Percentiles rank a stretch among this genome's conserved stretches.
Conservation (phyloP, 208 protist genomes). For the Wallacemonas sp. region DNA sequence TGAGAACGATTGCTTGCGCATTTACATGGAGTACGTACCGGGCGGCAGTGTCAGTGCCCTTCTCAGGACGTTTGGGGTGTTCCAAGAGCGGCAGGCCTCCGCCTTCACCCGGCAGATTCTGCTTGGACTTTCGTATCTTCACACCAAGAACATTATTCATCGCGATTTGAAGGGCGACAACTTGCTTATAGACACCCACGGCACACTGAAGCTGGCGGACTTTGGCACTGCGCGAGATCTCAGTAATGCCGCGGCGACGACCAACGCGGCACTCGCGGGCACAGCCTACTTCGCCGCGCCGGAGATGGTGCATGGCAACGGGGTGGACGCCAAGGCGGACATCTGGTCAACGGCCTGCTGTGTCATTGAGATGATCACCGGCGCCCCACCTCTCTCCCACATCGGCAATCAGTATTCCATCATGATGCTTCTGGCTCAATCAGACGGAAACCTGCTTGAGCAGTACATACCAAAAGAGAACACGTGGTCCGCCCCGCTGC, state of each 20-base stretch:
- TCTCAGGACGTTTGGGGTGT: conserved; percentile 70
- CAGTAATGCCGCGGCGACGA: conserved; percentile 21
- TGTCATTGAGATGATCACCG: conserved; percentile 90
- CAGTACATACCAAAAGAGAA: conserved; percentile 63
- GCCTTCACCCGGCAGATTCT: conserved; percentile 84
- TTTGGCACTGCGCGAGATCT: conserved; percentile 74
- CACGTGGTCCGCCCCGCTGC: conserved; percentile 46
- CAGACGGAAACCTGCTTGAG: conserved; percentile 38
- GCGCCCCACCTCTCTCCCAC: conserved; percentile 56
- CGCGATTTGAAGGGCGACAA: conserved; percentile 94
- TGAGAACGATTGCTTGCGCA: conserved; percentile 69
- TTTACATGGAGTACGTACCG: conserved; percentile 93
- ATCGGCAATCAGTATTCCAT: conserved; percentile 73
- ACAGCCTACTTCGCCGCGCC: conserved; percentile 93
- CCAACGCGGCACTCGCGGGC: conserved; percentile 48
- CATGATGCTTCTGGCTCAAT: conserved; percentile 78
- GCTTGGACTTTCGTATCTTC: conserved; percentile 80
- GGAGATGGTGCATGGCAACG: conserved; percentile 68
- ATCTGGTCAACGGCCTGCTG: conserved; percentile 93
- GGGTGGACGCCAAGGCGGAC: conserved; percentile 54
- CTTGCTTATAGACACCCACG: conserved; percentile 76
- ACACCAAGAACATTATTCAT: conserved; percentile 83
- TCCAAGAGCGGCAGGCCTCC: conserved; percentile 75
- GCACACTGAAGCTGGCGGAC: conserved; percentile 82
- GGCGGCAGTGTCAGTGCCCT: conserved; percentile 88